A percentile compares a stretch with the other conserved stretches of the same genome.
Conservation (phyloP, 2,329 filamentous ascomycete genomes). For the Penicillium aurantiogriseum region DNA sequence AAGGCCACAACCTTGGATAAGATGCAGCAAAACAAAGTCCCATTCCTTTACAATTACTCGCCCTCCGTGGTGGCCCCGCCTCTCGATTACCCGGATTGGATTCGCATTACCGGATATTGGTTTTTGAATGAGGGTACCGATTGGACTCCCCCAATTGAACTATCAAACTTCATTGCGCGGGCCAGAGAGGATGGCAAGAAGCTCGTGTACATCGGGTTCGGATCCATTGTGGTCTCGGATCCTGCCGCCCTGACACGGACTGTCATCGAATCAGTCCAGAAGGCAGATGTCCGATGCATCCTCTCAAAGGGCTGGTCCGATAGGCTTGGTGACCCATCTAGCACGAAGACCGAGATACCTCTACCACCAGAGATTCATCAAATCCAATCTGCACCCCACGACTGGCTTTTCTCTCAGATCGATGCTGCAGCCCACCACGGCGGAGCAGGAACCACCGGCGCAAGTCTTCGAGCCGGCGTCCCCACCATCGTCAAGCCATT, state of each 20-base stretch:
- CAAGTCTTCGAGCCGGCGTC: constrained; percentile 83
- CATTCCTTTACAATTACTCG: constrained; percentile 96
- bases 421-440: constrained; percentile 95
- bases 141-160: constrained; percentile 73
- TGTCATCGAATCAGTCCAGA: constrained; percentile 86
- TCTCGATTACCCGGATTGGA: constrained; percentile 96
- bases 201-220: constrained; percentile 94
- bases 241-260: constrained; percentile 84
- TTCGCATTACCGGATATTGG: constrained; percentile 96
- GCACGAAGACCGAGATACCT: constrained; percentile 62
- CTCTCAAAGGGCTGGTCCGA: constrained; percentile 98
- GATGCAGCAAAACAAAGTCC: constrained; percentile 95
- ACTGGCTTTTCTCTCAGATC: constrained; percentile 93
- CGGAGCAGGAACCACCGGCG: constrained; percentile 90
- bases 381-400: constrained; percentile 89
- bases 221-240: constrained; percentile 90
- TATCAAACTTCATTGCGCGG: constrained; percentile 77
- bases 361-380: constrained; percentile 78
- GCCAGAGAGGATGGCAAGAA: constrained; percentile 82
- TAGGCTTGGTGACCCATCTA: constrained; percentile 62
- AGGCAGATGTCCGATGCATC: constrained; percentile 91
- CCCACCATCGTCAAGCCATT: constrained; percentile 96
- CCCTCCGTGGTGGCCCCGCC: constrained; percentile 91
- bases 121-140: constrained; percentile 76
- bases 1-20: constrained; percentile 81